Evolutionary conservation across 768 basidiomycete species (phyloP), one percentile per base, ranked within the genome.

Genomic region (Suillus americanus): DNA sequence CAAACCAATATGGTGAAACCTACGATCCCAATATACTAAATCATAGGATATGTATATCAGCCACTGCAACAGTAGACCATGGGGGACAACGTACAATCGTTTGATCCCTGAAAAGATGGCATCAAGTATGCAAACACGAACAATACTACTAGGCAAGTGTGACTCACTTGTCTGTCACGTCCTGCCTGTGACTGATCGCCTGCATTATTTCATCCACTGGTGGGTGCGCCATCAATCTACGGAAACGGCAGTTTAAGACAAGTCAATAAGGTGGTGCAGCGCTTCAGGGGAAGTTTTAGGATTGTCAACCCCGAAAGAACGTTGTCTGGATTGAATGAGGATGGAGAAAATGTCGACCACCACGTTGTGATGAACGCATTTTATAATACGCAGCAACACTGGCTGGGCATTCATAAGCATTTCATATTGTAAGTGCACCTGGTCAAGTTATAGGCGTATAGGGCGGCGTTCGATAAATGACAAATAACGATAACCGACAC

Each of bases 1-100:
- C 82, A 86, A 20, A 86, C 64, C 14, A 86, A 72, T 25, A 83
- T 71, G 0, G 79, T 79, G 69, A 82, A 84, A 67, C 81, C 79
- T 7, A 78, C 82, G 37, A 86, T 76, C 16, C 82, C 85, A 45
- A 86, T 74, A 56, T 78, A 83, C 84, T 87, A 54, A 60, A 40
- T 25, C 25, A 18, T 20, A 28, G 3, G 23, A 59, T 6, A 28
- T 5, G 30, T 9, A 40, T 10, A 7, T 40, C 18, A 59, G 25
- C 38, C 25, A 20, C 2, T 20, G 25, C 25, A 40, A 59, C 38
- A 28, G 38, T 25, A 40, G 25, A 40, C 16, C 18, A 3, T 18
- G 9, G 14, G 5, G 38, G 16, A 25, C 16, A 59, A 20, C 14
- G 18, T 41, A 59, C 56, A 41, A 59, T 59, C 1, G 56, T 59